phyloP scores from a whole-genome alignment of 768 basidiomycete genomes.

The Pleurotus citrinopileatus region DNA sequence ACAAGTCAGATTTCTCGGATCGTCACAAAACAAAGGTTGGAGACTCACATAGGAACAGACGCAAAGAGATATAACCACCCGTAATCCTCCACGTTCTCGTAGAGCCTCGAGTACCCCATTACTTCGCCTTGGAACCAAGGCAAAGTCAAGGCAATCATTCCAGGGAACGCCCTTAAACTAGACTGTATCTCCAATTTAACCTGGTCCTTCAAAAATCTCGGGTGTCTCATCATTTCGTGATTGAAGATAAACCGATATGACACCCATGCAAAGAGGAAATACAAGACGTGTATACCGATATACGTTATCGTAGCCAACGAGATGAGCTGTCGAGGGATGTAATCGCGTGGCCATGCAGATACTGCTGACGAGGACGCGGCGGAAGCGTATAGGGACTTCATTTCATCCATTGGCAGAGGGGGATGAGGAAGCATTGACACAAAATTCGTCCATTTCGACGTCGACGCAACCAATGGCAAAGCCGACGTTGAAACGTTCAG shows the following conservation, averaged over 20 bases:
- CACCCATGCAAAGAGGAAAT: slow-evolving; percentile 83
- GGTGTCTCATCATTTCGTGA: slow-evolving; percentile 93
- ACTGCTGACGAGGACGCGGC: slow-evolving; percentile 24
- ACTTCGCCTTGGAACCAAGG: slow-evolving; percentile 96
- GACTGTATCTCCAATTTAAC: slow-evolving; percentile 73
- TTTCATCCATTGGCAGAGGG: slow-evolving; percentile 36
- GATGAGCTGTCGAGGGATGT: slow-evolving; percentile 72
- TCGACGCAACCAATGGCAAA: slow-evolving; percentile 25
- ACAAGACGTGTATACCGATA: slow-evolving; percentile 79
- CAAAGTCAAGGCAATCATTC: slow-evolving; percentile 79
- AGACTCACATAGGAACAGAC: slow-evolving; percentile 66
- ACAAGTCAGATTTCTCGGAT: slow-evolving; percentile 1
- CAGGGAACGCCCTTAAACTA: slow-evolving; percentile 77
- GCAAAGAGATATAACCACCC: slow-evolving; percentile 71
- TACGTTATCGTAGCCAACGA: slow-evolving; percentile 73
- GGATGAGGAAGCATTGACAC: slow-evolving; percentile 59
- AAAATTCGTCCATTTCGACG: slow-evolving; percentile 51
- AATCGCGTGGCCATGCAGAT: slow-evolving; percentile 86
- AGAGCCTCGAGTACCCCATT: slow-evolving; percentile 77
- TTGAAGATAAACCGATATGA: slow-evolving; percentile 91
- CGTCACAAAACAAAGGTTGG: slow-evolving; percentile 1
- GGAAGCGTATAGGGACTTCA: slow-evolving; percentile 26
- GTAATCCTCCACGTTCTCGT: slow-evolving; percentile 75
- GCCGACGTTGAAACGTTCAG: slow-evolving; percentile 39
- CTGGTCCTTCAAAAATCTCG: slow-evolving; percentile 89